These are phyloP conservation scores for Pisolithus tinctorius DNA, from an alignment of 768 basidiomycete species.

Conservation along the genomic window DNA sequence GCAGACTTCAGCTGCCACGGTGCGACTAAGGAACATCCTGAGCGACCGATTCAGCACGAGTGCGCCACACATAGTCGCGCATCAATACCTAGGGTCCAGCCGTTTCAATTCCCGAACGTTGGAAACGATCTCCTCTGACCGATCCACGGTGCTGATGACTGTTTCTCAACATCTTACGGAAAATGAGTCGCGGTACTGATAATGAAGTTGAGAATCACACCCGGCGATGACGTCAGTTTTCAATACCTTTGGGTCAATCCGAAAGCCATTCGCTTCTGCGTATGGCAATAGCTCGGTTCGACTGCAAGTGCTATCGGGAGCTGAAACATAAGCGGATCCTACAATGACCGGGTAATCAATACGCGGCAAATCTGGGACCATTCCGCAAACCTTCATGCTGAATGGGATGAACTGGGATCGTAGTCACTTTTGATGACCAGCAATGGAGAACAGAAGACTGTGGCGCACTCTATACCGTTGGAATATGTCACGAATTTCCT, in stretches of 20 bases:
- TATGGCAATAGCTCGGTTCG: conserved; percentile 67
- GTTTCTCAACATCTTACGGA: conserved; percentile 76
- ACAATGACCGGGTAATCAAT: conserved; percentile 8
- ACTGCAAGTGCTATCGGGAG: conserved; percentile 72
- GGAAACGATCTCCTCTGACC: conserved; percentile 54
- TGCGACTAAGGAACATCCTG: conserved; percentile 79
- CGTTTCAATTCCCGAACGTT: conserved; percentile 70
- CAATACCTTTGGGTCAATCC: conserved; percentile 67
- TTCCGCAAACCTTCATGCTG: conserved; percentile 48
- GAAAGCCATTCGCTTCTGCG: conserved; percentile 68
- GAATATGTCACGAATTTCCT: conserved; percentile 57
- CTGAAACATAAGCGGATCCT: conserved; percentile 76
- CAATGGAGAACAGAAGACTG: conserved; percentile 1
- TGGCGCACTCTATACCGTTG: conserved; percentile 57
- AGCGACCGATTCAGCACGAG: conserved; percentile 3
- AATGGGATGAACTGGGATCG: conserved; percentile 68
- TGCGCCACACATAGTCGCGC: not conserved
- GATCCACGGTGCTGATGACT: conserved; percentile 40
- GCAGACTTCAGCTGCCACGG: conserved; percentile 77
- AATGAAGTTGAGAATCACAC: conserved; percentile 8
- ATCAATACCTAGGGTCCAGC: conserved; percentile 55
- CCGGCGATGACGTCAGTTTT: conserved; percentile 1
- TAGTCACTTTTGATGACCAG: conserved; percentile 8
- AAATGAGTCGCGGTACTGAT: conserved; percentile 74
- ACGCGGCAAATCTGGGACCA: not conserved